phyloP scores from a whole-genome alignment of 1,284 basidiomycete species.

The Vanrija pseudolonga region DNA sequence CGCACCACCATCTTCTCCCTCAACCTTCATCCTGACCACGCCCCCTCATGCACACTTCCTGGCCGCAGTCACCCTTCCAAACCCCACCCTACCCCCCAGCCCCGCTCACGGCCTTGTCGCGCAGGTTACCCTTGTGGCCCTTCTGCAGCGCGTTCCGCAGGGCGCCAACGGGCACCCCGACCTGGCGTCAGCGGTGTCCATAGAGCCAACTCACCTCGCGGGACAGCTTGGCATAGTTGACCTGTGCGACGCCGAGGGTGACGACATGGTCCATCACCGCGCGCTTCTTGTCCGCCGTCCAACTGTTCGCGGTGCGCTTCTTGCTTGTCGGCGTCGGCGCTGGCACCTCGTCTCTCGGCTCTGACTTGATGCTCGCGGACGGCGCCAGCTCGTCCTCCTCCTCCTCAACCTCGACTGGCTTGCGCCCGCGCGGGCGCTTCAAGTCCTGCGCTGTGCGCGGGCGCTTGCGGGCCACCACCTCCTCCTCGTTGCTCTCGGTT shows the following conservation, averaged over 20 bases:
- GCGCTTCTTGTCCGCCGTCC: background rate
- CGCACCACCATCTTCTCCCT: too few relatives aligned
- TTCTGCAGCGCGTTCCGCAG: conserved; percentile 27
- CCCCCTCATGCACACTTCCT: too few relatives aligned
- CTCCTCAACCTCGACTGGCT: background rate
- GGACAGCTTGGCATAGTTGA: too few relatives aligned
- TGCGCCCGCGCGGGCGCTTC: too few relatives aligned
- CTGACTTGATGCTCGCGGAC: too few relatives aligned
- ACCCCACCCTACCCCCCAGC: background rate
- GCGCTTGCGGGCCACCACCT: too few relatives aligned
- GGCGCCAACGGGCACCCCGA: conserved; percentile 17
- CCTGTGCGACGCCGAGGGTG: too few relatives aligned
- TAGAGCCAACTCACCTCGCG: too few relatives aligned
- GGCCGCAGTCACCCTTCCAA: too few relatives aligned
- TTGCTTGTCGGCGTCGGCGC: background rate
- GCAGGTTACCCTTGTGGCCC: conserved; percentile 26
- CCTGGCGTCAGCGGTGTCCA: conserved; percentile 6
- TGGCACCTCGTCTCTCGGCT: background rate
- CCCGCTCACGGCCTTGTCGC: conserved; percentile 23
- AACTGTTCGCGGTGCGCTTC: background rate
- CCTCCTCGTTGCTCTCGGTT: too few relatives aligned
- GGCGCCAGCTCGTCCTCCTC: background rate
- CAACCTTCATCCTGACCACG: too few relatives aligned
- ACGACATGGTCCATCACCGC: background rate
- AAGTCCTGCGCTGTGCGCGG: too few relatives aligned